These are phyloP conservation scores for Penicillium corylophilum DNA, from an alignment of 2,329 filamentous ascomycete species.

Conservation along the genomic window DNA sequence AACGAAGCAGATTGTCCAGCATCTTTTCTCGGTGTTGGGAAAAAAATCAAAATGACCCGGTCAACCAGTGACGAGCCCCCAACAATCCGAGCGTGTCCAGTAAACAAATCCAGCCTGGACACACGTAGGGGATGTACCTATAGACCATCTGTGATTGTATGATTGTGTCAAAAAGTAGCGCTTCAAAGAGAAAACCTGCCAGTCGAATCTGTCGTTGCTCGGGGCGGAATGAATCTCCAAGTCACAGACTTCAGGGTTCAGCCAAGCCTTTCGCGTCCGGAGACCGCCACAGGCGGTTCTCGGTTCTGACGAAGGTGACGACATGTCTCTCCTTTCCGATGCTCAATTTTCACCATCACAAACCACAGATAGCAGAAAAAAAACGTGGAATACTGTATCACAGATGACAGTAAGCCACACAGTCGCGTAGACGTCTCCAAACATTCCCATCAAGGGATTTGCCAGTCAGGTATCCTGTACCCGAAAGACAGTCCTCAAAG, in stretches of 20 bases:
- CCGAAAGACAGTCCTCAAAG: conserved; percentile 38
- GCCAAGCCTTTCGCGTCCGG: conserved; percentile 21
- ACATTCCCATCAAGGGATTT: conserved; percentile 12
- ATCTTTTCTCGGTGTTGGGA: conserved; percentile 48
- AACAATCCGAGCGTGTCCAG: conserved; percentile 35
- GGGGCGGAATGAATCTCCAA: conserved; percentile 8
- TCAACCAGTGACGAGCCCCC: conserved; percentile 30
- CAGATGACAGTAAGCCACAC: conserved; percentile 31
- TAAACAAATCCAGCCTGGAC: conserved; percentile 47
- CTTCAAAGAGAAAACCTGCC: not conserved
- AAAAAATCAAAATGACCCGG: conserved; percentile 15
- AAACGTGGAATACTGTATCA: conserved; percentile 30
- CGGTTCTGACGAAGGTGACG: conserved; percentile 9
- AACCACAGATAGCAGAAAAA: conserved; percentile 15
- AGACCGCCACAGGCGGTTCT: conserved; percentile 30
- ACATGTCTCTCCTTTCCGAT: not conserved
- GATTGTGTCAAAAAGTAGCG: not conserved
- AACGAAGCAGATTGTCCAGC: conserved; percentile 39
- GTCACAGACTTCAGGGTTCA: conserved; percentile 34
- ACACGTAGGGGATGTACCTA: conserved; percentile 56
- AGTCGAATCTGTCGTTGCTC: conserved; percentile 6
- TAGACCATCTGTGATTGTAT: conserved; percentile 12
- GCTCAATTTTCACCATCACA: conserved; percentile 5
- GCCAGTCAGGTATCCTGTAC: conserved; percentile 43
- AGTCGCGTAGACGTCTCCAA: conserved; percentile 23